A percentile compares a stretch with the other conserved stretches of the same genome.
Conservation (phyloP, 768 basidiomycete species). For the Floccularia luteovirens region DNA sequence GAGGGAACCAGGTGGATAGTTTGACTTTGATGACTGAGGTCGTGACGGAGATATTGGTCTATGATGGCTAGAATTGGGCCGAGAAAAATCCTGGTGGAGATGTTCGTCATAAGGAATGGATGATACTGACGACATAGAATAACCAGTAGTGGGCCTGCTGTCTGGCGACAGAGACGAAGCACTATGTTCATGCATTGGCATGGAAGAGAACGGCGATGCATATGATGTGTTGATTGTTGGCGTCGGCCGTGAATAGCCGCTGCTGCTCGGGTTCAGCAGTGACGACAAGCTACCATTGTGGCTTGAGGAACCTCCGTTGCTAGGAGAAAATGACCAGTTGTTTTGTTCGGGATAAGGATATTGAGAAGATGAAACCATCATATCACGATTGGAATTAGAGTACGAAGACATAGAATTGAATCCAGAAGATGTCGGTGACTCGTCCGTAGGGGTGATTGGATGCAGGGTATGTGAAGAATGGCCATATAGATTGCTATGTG, state of each 20-base stretch:
- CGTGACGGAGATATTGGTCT: conserved; percentile 64
- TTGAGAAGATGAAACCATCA: conserved; percentile 41
- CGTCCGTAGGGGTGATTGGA: conserved; percentile 64
- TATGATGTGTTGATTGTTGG: conserved; percentile 73
- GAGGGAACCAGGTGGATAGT: conserved; percentile 42
- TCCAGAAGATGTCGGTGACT: conserved; percentile 45
- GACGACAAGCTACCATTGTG: conserved; percentile 75
- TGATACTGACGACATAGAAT: conserved; percentile 79
- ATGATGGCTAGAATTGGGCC: conserved; percentile 70
- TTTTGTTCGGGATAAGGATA: conserved; percentile 58
- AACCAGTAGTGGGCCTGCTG: conserved; percentile 79
- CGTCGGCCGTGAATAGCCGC: conserved; percentile 48
- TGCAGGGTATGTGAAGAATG: conserved; percentile 57
- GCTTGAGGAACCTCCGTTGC: conserved; percentile 46
- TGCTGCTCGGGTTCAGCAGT: conserved; percentile 65
- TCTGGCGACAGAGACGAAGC: conserved; percentile 77
- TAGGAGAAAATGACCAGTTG: conserved; percentile 42
- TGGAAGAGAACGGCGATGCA: conserved; percentile 59
- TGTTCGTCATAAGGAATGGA: conserved; percentile 60
- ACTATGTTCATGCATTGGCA: conserved; percentile 64
- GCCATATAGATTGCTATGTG: conserved; percentile 51
- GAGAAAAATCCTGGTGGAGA: conserved; percentile 56
- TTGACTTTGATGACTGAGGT: conserved; percentile 62
- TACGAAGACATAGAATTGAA: conserved; percentile 37
- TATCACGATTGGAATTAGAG: conserved; percentile 31